Conservation (phyloP, 129 eudicot species). For the Ambrosia artemisiifolia region DNA sequence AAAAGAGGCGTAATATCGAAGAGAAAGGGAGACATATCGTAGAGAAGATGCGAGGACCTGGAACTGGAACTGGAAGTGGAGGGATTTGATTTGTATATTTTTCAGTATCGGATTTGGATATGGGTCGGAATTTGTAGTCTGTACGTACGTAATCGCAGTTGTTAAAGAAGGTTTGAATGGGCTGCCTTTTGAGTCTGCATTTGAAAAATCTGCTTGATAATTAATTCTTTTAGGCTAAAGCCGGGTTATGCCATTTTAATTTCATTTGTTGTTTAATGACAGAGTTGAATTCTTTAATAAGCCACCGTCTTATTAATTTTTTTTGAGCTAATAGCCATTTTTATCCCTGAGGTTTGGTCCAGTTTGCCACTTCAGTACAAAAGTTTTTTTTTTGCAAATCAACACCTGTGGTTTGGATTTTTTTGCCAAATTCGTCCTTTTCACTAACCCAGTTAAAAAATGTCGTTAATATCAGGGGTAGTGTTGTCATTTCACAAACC, state of each 20-base stretch:
- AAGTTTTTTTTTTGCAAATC: too few relatives aligned
- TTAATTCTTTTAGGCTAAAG: neutral
- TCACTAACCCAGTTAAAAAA: too few relatives aligned
- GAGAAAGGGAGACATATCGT: slow-evolving; percentile 70
- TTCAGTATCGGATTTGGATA: neutral
- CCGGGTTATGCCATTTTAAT: neutral
- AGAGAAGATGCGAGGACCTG: slow-evolving; percentile 71
- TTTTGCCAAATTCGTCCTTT: too few relatives aligned
- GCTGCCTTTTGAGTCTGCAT: neutral
- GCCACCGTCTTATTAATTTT: too few relatives aligned
- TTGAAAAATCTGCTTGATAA: neutral
- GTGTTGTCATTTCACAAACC: too few relatives aligned
- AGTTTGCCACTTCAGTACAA: too few relatives aligned
- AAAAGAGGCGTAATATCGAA: slow-evolving; percentile 63
- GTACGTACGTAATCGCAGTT: neutral
- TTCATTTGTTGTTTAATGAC: neutral
- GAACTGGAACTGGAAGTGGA: neutral
- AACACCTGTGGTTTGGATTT: too few relatives aligned
- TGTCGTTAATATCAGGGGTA: too few relatives aligned
- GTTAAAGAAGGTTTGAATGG: neutral
- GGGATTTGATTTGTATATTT: slow-evolving; percentile 1
- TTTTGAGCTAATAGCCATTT: too few relatives aligned
- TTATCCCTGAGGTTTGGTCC: too few relatives aligned
- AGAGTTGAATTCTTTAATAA: neutral
- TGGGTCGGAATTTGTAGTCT: neutral